phyloP scores from a whole-genome alignment of 495 filamentous ascomycete species.

The Penicillium waksmanii region DNA sequence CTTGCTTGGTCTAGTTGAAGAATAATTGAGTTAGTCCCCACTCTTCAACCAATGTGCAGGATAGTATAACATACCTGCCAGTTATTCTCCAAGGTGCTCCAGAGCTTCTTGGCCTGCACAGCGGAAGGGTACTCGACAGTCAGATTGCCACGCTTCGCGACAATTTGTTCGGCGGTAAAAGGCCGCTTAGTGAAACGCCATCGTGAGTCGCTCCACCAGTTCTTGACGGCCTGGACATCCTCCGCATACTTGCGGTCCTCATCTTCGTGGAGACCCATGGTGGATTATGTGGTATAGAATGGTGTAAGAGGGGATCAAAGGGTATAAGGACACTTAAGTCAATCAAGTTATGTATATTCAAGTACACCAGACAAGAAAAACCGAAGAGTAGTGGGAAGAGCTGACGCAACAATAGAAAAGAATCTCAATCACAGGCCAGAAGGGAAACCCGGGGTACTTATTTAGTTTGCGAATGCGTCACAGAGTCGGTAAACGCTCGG shows the following conservation, averaged over 20 bases:
- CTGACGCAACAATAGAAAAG: conserved; percentile 26
- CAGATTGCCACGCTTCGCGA: conserved; percentile 87
- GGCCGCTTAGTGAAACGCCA: conserved; percentile 93
- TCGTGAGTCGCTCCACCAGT: conserved; percentile 91
- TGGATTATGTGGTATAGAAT: conserved; percentile 25
- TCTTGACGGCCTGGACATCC: conserved; percentile 84
- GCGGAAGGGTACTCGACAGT: conserved; percentile 93
- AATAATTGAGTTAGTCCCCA: not conserved
- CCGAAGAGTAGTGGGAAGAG: conserved; percentile 8
- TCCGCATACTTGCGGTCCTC: conserved; percentile 80
- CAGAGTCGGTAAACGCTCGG: conserved; percentile 51
- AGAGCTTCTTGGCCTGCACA: conserved; percentile 87
- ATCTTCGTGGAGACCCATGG: conserved; percentile 59
- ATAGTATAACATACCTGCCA: conserved; percentile 65
- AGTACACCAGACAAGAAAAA: conserved; percentile 2
- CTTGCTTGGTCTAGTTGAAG: conserved; percentile 67
- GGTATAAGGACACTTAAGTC: conserved; percentile 6
- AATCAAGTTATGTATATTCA: conserved; percentile 7
- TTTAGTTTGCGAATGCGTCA: conserved; percentile 41
- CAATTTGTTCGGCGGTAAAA: conserved; percentile 96
- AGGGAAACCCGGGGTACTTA: conserved; percentile 38
- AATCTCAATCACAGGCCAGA: conserved; percentile 41
- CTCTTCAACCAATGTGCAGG: not conserved
- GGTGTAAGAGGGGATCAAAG: conserved; percentile 9
- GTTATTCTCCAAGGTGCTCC: conserved; percentile 82